Evolutionary conservation across 139 green algal species (phyloP), one percentile per base, ranked within the genome.

Genomic region (Zygnema circumcarinatum): DNA sequence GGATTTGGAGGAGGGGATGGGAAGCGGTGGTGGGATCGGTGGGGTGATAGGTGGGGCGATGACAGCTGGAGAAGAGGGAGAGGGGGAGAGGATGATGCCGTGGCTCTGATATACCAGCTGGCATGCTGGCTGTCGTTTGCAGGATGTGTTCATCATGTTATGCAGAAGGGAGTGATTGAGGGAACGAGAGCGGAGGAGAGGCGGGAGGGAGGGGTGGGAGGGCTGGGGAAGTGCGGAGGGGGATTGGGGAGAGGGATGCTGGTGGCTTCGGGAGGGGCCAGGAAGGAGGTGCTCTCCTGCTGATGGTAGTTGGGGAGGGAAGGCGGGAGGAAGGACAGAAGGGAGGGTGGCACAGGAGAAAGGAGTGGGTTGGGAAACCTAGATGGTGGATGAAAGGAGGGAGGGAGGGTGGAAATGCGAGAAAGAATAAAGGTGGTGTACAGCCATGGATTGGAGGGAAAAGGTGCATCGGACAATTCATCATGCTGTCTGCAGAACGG

Each of bases 161-260:
- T 62, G 16, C 7, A 16, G 47, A 62, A 62, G 47, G 33, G 74
- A 20, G 42, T 20, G 32, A 0, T 74, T 47, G 35, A 62, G 47
- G 33, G 74, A 20, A 35, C n/a, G 32, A 0, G 16, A 32, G 35
- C 11, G 1, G 25, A 53, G 35, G 39, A 73, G 21, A 78, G 36
- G 33, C 7, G 36, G 11, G 36, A 32, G 47, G 87, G 67, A 98
- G 86, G 79, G 96, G 93, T 82, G 94, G 97, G 47, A 98, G 89
- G 0, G 94, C 96, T 32, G 90, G 89, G 52, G 82, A 88, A 53
- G 92, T 0, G 98, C 94, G 2, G 97, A 97, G 94, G 98, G 98
- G 93, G 98, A 98, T 3, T 84, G 73, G 47, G 47, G 16, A 62
- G 47, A 16, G 7, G 16, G 47, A 62, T 62, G 47, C 47, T 62